Evolutionary conservation across 352 stramenopile species (phyloP), one percentile per base, ranked within the genome.

Genomic region (Globisporangium okanoganense): DNA sequence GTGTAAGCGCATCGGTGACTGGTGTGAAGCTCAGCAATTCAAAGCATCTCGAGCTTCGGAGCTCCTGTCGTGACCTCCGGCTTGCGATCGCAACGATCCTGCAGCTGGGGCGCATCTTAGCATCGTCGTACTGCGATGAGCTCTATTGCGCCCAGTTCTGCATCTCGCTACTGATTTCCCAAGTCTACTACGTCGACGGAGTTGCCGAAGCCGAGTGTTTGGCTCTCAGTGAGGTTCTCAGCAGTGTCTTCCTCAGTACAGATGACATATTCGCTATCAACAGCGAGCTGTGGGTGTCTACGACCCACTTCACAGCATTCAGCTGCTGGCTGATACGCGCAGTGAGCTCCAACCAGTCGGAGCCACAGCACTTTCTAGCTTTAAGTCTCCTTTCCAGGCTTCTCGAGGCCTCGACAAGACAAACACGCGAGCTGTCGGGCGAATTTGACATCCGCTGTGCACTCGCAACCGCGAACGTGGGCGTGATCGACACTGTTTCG

Each of bases 401-500:
- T 20, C 49, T 65, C 2, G 45, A 62, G 4, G 33, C 22, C 0
- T 36, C 44, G 3, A 5, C 10, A 13, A 36, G 12, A 38, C 29
- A 10, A 0, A 7, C 7, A 7, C 7, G 3, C 29, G 12, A 18
- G 3, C 6, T 10, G 3, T 25, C 51, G 1, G 0, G 12, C 5
- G 14, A 8, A 5, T 55, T 40, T 12, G n/a, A 52, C 36, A 27
- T 61, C 13, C 31, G 18, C 13, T 22, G 8, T 6, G 24, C 12
- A 22, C 40, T 65, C 10, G 35, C 20, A 9, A 36, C 24, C 20
- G 25, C 51, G 3, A 18, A 56, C 9, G 25, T 56, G 18, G 54
- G 58, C n/a, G 22, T 62, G 18, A 49, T 67, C 40, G 55, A 58
- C 16, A 43, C 47, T 25, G 36, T 67, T 41, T 62, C 53, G 61